Conservation (phyloP, 768 basidiomycete genomes). For the Lentinula aciculospora region DNA sequence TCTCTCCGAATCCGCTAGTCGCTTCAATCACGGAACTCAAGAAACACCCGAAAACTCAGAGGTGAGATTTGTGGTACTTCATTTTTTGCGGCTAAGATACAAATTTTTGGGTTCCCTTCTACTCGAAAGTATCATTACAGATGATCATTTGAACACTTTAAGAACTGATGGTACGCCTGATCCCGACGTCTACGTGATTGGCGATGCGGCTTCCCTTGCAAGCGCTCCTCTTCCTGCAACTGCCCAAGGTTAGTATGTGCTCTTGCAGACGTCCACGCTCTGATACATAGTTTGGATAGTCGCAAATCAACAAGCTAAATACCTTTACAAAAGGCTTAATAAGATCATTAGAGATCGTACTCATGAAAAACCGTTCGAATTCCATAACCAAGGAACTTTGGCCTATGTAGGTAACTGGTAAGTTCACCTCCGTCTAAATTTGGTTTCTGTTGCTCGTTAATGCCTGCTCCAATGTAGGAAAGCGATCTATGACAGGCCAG, state of each 20-base stretch:
- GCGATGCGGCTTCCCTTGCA: slow-evolving; percentile 65
- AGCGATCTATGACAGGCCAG: slow-evolving; percentile 69
- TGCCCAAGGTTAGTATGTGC: slow-evolving; percentile 59
- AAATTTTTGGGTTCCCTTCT: background rate
- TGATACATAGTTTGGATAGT: slow-evolving; percentile 34
- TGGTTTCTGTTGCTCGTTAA: slow-evolving; percentile 6
- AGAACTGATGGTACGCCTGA: slow-evolving; percentile 47
- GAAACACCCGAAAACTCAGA: slow-evolving; percentile 56
- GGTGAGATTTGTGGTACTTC: slow-evolving; percentile 24
- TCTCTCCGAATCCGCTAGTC: slow-evolving; percentile 78
- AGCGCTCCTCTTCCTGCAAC: slow-evolving; percentile 69
- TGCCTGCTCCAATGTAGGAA: slow-evolving; percentile 39
- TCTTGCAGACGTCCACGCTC: slow-evolving; percentile 4
- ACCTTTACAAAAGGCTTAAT: slow-evolving; percentile 64
- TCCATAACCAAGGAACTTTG: slow-evolving; percentile 67
- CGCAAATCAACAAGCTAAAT: slow-evolving; percentile 71
- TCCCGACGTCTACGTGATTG: slow-evolving; percentile 75
- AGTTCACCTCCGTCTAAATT: slow-evolving; percentile 1
- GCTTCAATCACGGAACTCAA: slow-evolving; percentile 49
- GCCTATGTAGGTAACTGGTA: slow-evolving; percentile 79
- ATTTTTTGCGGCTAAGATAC: background rate
- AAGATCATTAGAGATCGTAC: slow-evolving; percentile 46
- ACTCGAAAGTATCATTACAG: background rate
- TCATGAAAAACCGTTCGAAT: slow-evolving; percentile 52
- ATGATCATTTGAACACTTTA: slow-evolving; percentile 54